Base-by-base conservation (phyloP, 768 basidiomycete genomes). In the Hemileccinum rubropunctum region DNA sequence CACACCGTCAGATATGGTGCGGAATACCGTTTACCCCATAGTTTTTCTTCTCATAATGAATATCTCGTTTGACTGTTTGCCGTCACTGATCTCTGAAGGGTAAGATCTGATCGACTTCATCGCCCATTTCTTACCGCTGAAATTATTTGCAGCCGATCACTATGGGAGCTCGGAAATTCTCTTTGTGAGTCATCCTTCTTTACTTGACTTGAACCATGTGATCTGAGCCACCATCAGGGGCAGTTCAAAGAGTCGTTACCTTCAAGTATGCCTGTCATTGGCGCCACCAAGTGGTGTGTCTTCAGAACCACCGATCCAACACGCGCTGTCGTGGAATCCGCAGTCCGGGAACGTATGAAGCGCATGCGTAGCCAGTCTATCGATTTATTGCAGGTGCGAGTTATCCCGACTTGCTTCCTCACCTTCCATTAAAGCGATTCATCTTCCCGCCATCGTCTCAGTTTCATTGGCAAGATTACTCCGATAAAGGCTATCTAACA, bases 241-340 rank as follows among this genome's bases (percentile, higher is more conserved):
- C 81, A 86, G 64, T 88, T 87, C 68, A 77, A 77, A 58, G 61
- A 70, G 53, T 71, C 76, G 12, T 65, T 80, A 15, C 64, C 72
- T 26, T 54, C 68, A 27, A 60, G 74, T 26, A 61, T 71, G 33
- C 58, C 67, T 3, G 75, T 87, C 10, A 53, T 91, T 21, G 86
- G 88, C 37, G 88, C 85, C 1, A 93, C 91, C 3, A 93, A 93
- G 63, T 93, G 88, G 88, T 91, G 89, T 64, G 79, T 89, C 13
- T 91, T 91, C 71, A 74, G 78, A 50, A 69, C 71, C 26, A 71
- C 73, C 14, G 67, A 67, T 13, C 72, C 79, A 2, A 76, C 85
- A 3, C 79, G 78, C 7, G 65, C 73, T 27, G 66, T 76, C 45
- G 86, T 90, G 42, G 74, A 82, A 57, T 76, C 76, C 9, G 84